Conservation (phyloP, 306 rosid species). For the Vigna trinervia region DNA sequence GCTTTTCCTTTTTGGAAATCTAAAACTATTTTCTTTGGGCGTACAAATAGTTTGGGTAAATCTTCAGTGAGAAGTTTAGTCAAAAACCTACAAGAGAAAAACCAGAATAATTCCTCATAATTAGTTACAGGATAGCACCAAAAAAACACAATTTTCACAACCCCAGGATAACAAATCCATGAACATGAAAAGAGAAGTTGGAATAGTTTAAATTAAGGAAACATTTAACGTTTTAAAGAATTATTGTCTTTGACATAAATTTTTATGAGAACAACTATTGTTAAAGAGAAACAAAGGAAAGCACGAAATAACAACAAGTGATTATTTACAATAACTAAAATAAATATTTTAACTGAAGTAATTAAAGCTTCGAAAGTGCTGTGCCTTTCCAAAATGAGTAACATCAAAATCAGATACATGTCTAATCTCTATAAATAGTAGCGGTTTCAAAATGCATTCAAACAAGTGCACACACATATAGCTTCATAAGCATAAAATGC, state of each 20-base stretch:
- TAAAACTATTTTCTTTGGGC: conserved; percentile 97
- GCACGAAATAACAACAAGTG: neutral
- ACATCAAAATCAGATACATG: conserved; percentile 30
- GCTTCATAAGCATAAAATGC: conserved; percentile 31
- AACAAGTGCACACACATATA: conserved; percentile 25
- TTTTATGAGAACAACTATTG: conserved; percentile 1
- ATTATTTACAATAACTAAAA: neutral
- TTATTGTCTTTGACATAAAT: neutral
- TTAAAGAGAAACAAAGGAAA: conserved; percentile 29
- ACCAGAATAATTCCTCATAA: conserved; percentile 21
- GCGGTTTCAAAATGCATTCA: conserved; percentile 17
- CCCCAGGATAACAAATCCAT: conserved; percentile 33
- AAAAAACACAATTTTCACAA: conserved; percentile 1
- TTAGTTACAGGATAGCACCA: conserved; percentile 20
- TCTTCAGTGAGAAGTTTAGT: conserved; percentile 95
- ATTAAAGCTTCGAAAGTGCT: conserved; percentile 25
- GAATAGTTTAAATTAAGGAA: neutral
- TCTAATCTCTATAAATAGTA: conserved; percentile 7
- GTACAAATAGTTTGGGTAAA: conserved; percentile 91
- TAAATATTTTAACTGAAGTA: conserved; percentile 34
- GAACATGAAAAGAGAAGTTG: neutral
- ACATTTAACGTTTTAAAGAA: conserved; percentile 1
- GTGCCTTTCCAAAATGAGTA: conserved; percentile 14
- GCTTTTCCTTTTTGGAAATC: conserved; percentile 94
- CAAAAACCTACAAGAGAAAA: conserved; percentile 74